Evolutionary conservation across 441 rosid species (phyloP).

Genomic region (Biscutella laevigata): DNA sequence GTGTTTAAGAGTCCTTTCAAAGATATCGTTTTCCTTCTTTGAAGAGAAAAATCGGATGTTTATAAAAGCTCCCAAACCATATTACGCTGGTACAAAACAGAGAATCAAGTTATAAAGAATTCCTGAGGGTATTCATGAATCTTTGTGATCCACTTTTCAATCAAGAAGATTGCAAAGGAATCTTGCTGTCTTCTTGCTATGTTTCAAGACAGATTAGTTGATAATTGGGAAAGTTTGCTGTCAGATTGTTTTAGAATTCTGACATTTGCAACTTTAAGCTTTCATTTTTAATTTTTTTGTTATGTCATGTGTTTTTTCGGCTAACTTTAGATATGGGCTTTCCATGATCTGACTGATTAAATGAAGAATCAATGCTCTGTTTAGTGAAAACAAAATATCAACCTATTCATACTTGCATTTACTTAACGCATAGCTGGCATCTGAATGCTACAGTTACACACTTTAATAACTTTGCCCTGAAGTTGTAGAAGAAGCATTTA

Average conservation of each 20-base stretch:
- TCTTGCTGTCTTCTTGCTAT: neutral
- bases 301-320: neutral
- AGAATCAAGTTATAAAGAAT: neutral
- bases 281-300: slow-evolving; percentile 3
- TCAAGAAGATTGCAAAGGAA: neutral
- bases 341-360: neutral
- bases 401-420: neutral
- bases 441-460: neutral
- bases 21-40: neutral
- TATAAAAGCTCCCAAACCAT: neutral
- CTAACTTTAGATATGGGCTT: slow-evolving; percentile 1
- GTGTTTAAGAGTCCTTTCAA: neutral
- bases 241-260: neutral
- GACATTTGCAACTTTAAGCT: neutral
- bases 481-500: neutral
- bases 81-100: neutral
- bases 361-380: neutral
- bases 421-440: neutral
- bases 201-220: neutral
- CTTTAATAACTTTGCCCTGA: neutral
- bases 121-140: neutral
- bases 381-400: neutral
- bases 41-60: neutral
- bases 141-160: neutral
- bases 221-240: neutral